These are phyloP conservation scores for Ceratobasidium sp. DNA, from an alignment of 1,284 basidiomycete species.

Conservation along the genomic window DNA sequence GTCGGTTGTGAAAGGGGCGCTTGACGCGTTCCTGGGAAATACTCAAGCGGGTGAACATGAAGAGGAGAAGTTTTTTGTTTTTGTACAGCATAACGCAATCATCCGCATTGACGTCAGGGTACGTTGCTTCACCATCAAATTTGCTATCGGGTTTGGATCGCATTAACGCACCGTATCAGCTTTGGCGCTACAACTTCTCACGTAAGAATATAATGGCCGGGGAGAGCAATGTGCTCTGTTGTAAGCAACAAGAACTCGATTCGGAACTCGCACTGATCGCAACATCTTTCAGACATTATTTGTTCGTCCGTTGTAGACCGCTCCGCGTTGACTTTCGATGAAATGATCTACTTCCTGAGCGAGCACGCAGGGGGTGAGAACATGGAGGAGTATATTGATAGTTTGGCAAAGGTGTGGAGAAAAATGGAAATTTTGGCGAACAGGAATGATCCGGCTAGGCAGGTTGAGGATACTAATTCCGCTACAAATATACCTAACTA, in stretches of 20 bases:
- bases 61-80: constrained; percentile 47
- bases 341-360: constrained; percentile 44
- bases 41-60: constrained; percentile 42
- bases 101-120: constrained; percentile 46
- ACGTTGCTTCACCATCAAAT: background rate
- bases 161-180: constrained; percentile 5
- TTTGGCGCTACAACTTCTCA: constrained; percentile 48
- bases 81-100: constrained; percentile 46
- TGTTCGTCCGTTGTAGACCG: constrained; percentile 46
- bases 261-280: background rate
- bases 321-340: constrained; percentile 36
- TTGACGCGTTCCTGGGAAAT: constrained; percentile 43
- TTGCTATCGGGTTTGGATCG: background rate
- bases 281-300: constrained; percentile 35
- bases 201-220: constrained; percentile 25
- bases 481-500: background rate
- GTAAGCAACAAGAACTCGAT: constrained; percentile 3
- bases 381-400: constrained; percentile 30
- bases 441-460: background rate
- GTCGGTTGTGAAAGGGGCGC: constrained; percentile 13
- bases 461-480: background rate
- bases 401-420: constrained; percentile 22
- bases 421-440: constrained; percentile 14
- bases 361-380: constrained; percentile 38
- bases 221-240: constrained; percentile 42